phyloP scores from a whole-genome alignment of 2,329 filamentous ascomycete genomes.

The Phialophora expanda region DNA sequence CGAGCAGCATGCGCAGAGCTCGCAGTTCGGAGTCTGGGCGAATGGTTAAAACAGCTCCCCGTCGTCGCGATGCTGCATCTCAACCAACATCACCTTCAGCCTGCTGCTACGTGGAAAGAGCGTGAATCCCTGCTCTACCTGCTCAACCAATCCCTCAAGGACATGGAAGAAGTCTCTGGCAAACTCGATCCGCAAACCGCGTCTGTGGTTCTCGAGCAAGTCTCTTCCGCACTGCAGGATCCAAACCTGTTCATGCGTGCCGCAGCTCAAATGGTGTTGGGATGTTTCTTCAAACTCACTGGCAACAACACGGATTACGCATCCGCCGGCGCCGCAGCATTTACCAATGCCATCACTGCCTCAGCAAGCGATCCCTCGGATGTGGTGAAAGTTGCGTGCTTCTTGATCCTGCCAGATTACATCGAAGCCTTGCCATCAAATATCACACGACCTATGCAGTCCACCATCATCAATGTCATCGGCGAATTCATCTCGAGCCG shows the following conservation, averaged over 20 bases:
- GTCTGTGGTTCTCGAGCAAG: conserved; percentile 76
- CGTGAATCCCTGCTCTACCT: conserved; percentile 85
- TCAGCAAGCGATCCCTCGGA: conserved; percentile 79
- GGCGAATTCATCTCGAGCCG: conserved; percentile 77
- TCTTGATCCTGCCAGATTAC: conserved; percentile 79
- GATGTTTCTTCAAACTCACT: conserved; percentile 74
- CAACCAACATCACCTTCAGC: conserved; percentile 48
- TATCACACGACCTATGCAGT: conserved; percentile 64
- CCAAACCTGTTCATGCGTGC: conserved; percentile 80
- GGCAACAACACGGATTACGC: conserved; percentile 56
- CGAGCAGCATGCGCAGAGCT: conserved; percentile 91
- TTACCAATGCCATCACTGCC: conserved; percentile 70
- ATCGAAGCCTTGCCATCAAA: conserved; percentile 59
- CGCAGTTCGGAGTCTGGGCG: conserved; percentile 80
- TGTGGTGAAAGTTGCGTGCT: conserved; percentile 88
- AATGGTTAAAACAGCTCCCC: conserved; percentile 79
- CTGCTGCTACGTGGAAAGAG: conserved; percentile 58
- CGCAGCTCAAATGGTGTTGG: conserved; percentile 84
- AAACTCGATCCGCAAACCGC: conserved; percentile 71
- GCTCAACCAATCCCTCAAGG: conserved; percentile 80
- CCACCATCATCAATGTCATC: conserved; percentile 64
- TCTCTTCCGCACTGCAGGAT: conserved; percentile 73
- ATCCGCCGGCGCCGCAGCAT: conserved; percentile 47
- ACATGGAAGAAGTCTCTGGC: conserved; percentile 79
- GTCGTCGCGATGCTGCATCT: conserved; percentile 82